Evolutionary conservation across 192 early-diverging fungal species (phyloP).

Genomic region (Obelidium mucronatum): DNA sequence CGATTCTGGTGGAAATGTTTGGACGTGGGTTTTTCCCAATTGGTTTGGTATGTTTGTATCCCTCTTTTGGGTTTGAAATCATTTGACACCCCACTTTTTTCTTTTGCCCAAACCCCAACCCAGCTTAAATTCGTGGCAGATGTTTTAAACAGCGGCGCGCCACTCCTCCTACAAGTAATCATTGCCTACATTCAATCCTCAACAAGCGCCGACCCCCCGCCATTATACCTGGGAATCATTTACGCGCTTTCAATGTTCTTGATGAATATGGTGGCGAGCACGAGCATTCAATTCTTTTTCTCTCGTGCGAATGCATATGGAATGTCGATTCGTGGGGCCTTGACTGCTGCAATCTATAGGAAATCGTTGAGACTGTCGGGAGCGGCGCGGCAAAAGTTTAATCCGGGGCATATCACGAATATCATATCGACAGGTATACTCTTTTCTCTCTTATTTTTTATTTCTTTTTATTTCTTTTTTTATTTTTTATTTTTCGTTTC

Average conservation of each 20-base stretch:
- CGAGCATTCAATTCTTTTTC: conserved; percentile 31
- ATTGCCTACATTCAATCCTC: conserved; percentile 43
- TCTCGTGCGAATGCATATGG: conserved; percentile 18
- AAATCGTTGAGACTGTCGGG: conserved; percentile 63
- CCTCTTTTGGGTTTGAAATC: neutral
- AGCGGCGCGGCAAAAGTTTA: conserved; percentile 61
- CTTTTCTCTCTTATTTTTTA: too few species aligned
- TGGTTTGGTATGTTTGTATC: conserved; percentile 17
- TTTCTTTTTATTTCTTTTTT: too few species aligned
- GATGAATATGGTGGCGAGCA: conserved; percentile 18
- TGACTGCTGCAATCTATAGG: conserved; percentile 63
- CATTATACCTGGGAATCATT: conserved; percentile 24
- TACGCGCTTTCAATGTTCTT: conserved; percentile 36
- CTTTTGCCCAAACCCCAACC: neutral
- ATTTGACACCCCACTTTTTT: neutral
- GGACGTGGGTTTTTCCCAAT: conserved; percentile 37
- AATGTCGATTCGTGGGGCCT: conserved; percentile 49
- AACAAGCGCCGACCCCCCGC: neutral
- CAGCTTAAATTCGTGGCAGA: conserved; percentile 50
- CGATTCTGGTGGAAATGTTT: conserved; percentile 39
- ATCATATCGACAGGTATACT: conserved; percentile 54
- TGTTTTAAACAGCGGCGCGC: conserved; percentile 45
- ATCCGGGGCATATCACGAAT: conserved; percentile 69
- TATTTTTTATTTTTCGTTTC: too few species aligned
- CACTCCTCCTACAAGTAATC: conserved; percentile 55